Evolutionary conservation across 2,329 filamentous ascomycete genomes (phyloP), one percentile per base, ranked within the genome.

Genomic region (Calonectria hongkongensis): DNA sequence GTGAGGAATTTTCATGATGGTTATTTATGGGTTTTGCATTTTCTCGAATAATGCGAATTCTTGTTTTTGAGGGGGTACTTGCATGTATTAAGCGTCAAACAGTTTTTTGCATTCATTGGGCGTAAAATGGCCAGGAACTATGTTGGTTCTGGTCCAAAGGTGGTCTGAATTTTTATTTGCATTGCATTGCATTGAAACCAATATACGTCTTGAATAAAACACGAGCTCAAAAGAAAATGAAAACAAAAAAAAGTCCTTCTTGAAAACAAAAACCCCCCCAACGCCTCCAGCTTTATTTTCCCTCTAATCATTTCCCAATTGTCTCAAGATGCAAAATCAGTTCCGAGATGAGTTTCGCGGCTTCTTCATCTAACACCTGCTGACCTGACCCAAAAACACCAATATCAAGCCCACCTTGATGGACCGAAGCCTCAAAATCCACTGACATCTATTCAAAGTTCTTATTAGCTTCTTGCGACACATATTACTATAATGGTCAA

Each of bases 351-450:
- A 85, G 45, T 2, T 30, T 21, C 0, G 64, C 62, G 2, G 83
- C 83, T 33, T 75, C 78, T 2, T 79, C 74, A 1, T 71, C 56
- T 2, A 80, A 81, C 21, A 84, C 62, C 5, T 78, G 72, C 33
- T 76, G 68, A 7, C 66, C 62, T 7, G 84, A 83, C 4, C 84
- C 85, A 73, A 87, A 87, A 3, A 86, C 78, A 7, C 86, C 86
- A 62, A 87, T 81, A 36, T 85, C 84, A 48, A 87, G 72, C 0
- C 68, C 74, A 2, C 76, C 74, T 0, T 72, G 79, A 4, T 78
- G 73, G 1, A 87, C 62, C 0, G 84, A 83, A 1, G 84, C 84
- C 72, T 87, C 86, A 2, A 87, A 73, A 68, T 87, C 86, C 7
- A 86, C 72, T 13, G 85, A 82, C 25, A 83, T 79, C 85, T 87